phyloP scores from a whole-genome alignment of 306 rosid species.

The Sicyos baderoa region DNA sequence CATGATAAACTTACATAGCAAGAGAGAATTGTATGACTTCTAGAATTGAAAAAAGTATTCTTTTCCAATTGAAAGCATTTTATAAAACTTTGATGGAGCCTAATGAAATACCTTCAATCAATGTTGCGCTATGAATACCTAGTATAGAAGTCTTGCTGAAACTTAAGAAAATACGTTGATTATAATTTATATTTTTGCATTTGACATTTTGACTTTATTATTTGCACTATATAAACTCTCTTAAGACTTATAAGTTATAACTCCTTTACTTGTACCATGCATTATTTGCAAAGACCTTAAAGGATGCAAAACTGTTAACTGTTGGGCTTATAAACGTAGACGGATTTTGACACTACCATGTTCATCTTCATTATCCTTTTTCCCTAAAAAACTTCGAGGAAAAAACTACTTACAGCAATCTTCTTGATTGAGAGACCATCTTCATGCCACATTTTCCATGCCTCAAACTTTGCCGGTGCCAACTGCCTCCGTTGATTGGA shows the following conservation, averaged over 20 bases:
- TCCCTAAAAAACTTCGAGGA: neutral
- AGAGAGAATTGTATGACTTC: neutral
- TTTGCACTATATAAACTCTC: too few relatives aligned
- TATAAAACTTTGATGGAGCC: neutral
- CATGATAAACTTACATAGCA: conserved; percentile 17
- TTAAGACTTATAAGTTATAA: too few relatives aligned
- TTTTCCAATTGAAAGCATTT: neutral
- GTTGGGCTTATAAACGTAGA: neutral
- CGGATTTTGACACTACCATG: neutral
- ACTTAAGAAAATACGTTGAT: too few relatives aligned
- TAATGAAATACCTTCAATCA: too few relatives aligned
- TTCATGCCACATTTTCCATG: conserved; percentile 85
- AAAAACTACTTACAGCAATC: conserved; percentile 56
- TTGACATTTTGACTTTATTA: too few relatives aligned
- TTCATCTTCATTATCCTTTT: neutral
- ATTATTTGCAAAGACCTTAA: neutral
- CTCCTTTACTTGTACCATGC: too few relatives aligned
- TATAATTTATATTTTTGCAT: too few relatives aligned
- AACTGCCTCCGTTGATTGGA: conserved; percentile 36
- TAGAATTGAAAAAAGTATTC: neutral
- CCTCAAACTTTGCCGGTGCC: conserved; percentile 55
- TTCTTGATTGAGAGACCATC: conserved; percentile 54
- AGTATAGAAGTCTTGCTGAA: too few relatives aligned
- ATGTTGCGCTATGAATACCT: too few relatives aligned
- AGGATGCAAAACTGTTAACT: neutral